phyloP scores from a whole-genome alignment of 805 yeast species.

The Candida corydali region DNA sequence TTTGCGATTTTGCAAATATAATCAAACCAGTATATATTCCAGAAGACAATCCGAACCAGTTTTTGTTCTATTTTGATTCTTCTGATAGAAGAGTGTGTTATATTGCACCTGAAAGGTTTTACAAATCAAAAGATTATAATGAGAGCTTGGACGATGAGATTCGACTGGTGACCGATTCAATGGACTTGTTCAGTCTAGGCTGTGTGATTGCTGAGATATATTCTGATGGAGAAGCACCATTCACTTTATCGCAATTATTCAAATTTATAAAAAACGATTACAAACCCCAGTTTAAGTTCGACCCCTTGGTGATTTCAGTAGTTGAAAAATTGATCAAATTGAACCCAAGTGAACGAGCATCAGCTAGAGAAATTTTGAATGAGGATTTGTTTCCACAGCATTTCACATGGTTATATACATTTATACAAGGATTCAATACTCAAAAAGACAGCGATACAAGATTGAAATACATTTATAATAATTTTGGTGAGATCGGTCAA shows the following conservation, averaged over 20 bases:
- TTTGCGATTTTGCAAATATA: constrained; percentile 79
- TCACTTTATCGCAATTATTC: constrained; percentile 82
- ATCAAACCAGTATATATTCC: constrained; percentile 80
- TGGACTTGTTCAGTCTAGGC: constrained; percentile 82
- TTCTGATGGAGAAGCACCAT: constrained; percentile 80
- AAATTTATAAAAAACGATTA: constrained; percentile 71
- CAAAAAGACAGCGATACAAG: constrained; percentile 36
- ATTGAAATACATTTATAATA: constrained; percentile 55
- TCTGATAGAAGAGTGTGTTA: constrained; percentile 85
- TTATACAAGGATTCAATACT: constrained; percentile 39
- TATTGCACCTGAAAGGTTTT: constrained; percentile 90
- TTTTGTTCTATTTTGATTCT: constrained; percentile 88
- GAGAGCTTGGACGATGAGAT: constrained; percentile 17
- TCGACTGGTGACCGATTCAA: constrained; percentile 45
- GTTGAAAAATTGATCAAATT: constrained; percentile 60
- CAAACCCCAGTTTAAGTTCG: constrained; percentile 58
- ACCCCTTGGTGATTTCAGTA: constrained; percentile 50
- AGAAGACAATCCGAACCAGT: constrained; percentile 89
- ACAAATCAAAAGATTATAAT: constrained; percentile 22
- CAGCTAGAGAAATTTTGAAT: constrained; percentile 50
- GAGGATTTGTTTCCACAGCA: constrained; percentile 57
- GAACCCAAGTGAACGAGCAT: constrained; percentile 57
- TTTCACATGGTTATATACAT: constrained; percentile 68
- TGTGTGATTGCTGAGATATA: constrained; percentile 90
- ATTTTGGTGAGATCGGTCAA: constrained; percentile 44